Conservation (phyloP, 768 basidiomycete genomes). For the Rhodotorula diobovata region DNA sequence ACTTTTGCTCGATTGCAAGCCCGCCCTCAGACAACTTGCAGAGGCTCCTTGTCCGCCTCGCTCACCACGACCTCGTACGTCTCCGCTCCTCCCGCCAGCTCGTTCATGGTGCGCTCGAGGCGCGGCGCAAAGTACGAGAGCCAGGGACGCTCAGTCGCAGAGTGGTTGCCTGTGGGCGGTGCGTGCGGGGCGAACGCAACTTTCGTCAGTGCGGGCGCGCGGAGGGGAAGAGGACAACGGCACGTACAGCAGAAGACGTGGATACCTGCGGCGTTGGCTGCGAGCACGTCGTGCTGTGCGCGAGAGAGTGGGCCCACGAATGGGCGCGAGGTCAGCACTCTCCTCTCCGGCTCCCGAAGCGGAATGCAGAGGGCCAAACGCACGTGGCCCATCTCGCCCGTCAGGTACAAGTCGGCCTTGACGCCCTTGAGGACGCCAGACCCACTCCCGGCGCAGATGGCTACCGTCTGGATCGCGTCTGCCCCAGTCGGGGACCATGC, state of each 20-base stretch:
- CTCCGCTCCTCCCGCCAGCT: conserved; percentile 32
- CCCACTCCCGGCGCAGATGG: conserved; percentile 88
- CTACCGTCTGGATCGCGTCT: conserved; percentile 56
- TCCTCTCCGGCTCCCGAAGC: neutral
- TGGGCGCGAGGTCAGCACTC: neutral
- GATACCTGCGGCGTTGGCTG: conserved; percentile 67
- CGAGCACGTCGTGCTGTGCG: conserved; percentile 76
- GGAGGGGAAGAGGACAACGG: neutral
- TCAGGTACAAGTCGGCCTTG: conserved; percentile 82
- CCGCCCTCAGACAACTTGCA: conserved; percentile 55
- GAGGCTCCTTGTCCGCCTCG: conserved; percentile 66
- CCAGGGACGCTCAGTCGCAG: conserved; percentile 92
- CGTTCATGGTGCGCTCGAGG: conserved; percentile 29
- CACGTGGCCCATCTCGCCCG: conserved; percentile 89
- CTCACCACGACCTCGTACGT: conserved; percentile 65
- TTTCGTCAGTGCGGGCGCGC: neutral
- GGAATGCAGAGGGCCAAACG: conserved; percentile 28
- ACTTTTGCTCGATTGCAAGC: neutral
- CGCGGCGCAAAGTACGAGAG: conserved; percentile 50
- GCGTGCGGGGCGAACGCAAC: neutral
- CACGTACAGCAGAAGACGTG: conserved; percentile 62
- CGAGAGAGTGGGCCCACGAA: no score
- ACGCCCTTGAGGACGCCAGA: conserved; percentile 61
- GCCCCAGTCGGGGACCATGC: conserved; percentile 17
- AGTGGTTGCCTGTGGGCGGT: conserved; percentile 53